phyloP scores from a whole-genome alignment of 352 stramenopile species.

The Phytopythium aichiense region DNA sequence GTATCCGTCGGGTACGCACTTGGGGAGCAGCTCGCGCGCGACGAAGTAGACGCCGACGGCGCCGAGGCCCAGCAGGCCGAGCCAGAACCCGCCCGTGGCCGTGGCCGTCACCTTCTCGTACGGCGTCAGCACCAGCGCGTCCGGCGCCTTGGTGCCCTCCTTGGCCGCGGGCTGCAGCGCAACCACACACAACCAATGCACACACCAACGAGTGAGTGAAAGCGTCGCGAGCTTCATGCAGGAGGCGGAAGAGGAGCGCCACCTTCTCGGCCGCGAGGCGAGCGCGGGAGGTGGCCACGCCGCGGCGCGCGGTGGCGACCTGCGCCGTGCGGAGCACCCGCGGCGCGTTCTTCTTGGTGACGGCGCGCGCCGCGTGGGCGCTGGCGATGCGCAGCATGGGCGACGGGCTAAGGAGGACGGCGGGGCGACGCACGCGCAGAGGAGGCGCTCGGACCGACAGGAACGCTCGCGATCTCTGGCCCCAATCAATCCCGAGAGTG shows the following conservation, averaged over 20 bases:
- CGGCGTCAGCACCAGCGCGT: slow-evolving; percentile 88
- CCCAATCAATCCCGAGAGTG: background rate
- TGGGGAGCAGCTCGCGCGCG: slow-evolving; percentile 87
- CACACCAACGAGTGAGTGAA: background rate
- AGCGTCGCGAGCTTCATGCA: background rate
- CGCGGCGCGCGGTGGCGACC: slow-evolving; percentile 20
- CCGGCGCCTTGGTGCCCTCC: slow-evolving; percentile 51
- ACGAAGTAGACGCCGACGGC: slow-evolving; percentile 92
- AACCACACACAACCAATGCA: background rate
- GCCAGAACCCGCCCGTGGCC: slow-evolving; percentile 86
- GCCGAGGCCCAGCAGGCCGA: slow-evolving; percentile 79
- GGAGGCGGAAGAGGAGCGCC: background rate
- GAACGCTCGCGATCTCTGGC: background rate
- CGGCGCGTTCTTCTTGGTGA: slow-evolving; percentile 16
- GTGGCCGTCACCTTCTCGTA: slow-evolving; percentile 93
- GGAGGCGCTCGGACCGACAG: too few relatives aligned
- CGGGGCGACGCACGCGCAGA: background rate
- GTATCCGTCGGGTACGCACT: slow-evolving; percentile 31
- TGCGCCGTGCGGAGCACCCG: slow-evolving; percentile 15
- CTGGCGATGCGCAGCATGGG: background rate
- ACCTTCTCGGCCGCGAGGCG: slow-evolving; percentile 62
- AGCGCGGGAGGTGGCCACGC: slow-evolving; percentile 41
- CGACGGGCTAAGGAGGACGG: background rate
- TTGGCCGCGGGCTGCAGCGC: slow-evolving; percentile 25
- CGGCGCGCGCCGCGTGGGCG: slow-evolving; percentile 14